Evolutionary conservation across 1,284 basidiomycete species (phyloP), one percentile per base, ranked within the genome.

Genomic region (Trichosporon sp.): DNA sequence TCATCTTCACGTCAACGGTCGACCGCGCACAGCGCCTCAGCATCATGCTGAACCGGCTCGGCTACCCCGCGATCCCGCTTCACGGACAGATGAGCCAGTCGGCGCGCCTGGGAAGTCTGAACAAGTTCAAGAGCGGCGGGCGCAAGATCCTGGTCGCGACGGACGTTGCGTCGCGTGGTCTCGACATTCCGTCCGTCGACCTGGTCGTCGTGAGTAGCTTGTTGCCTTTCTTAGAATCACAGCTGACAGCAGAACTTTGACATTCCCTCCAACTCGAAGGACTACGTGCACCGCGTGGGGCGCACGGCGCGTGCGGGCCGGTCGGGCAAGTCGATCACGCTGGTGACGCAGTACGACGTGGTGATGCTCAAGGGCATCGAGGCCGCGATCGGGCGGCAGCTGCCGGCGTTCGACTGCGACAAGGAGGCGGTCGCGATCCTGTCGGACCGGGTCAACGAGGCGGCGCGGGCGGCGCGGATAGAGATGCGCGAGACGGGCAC

Each of bases 301-400:
- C 89, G 97, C 73, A 99, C 97, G 34, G 97, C 97, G 2, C 91
- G 97, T 80, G 97, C 97, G 0, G 97, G 97, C 15, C 89, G 97
- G 53, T 89, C 93, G 1, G 97, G 97, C 53, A 98, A 98, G 84
- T 91, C 93, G 0, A 92, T 99, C 75, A 98, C 97, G 12, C 87
- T 99, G 25, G 95, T 98, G 12, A 95, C 96, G 1, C 97, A 99
- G 84, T 99, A 99, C 82, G 96, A 99, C 77, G 95, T 99, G 68
- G 97, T 99, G 83, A 87, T 98, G 66, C 85, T 99, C 12, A 94
- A 98, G 81, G 89, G 97, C 9, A 98, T 99, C 78, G 95, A 98
- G 80, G 87, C 88, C 25, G 94, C 96, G 4, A 91, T 92, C 34
- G 95, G 89, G 34, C 95, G 97, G 84, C 93, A 95, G 83, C 92